Percentiles rank a stretch among this genome's conserved stretches.
Evolutionary conservation across 176 grass and related monocot species (phyloP).

Genomic region (Hsuehochloa calcarea): DNA sequence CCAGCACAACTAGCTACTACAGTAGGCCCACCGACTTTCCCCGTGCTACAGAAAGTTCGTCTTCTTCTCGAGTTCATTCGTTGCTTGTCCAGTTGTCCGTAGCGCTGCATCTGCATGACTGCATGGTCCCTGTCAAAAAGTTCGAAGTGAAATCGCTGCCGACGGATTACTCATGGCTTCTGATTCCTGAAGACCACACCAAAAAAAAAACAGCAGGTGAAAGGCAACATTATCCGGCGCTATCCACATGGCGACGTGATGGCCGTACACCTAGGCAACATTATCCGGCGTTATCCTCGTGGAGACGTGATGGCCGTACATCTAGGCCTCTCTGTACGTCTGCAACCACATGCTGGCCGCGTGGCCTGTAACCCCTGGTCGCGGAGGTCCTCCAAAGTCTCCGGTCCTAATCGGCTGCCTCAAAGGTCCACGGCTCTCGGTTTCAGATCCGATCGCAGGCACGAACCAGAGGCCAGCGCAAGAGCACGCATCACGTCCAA

Average conservation of each 20-base stretch:
- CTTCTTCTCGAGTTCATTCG: not conserved
- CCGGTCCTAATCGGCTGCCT: not conserved
- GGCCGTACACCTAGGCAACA: not conserved
- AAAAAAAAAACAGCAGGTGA: not conserved
- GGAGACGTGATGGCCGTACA: not conserved
- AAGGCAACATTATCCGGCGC: not conserved
- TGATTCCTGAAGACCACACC: not conserved
- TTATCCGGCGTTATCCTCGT: not conserved
- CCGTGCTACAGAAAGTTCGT: not conserved
- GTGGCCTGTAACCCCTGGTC: not conserved
- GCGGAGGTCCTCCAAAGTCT: not conserved
- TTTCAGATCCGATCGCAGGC: not conserved
- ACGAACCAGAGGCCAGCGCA: not conserved
- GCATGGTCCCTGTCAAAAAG: not conserved
- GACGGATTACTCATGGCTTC: not conserved
- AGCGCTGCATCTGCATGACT: not conserved
- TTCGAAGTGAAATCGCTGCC: not conserved
- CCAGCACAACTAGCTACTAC: not conserved
- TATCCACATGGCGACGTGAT: not conserved
- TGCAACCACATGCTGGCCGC: not conserved
- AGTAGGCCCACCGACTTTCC: not conserved
- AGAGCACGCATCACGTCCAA: not conserved
- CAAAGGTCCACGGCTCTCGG: not conserved
- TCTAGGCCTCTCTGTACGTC: not conserved
- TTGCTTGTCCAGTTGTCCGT: not conserved